These are phyloP conservation scores for Coleophoma cylindrospora DNA, from an alignment of 2,329 filamentous ascomycete species.

Conservation along the genomic window DNA sequence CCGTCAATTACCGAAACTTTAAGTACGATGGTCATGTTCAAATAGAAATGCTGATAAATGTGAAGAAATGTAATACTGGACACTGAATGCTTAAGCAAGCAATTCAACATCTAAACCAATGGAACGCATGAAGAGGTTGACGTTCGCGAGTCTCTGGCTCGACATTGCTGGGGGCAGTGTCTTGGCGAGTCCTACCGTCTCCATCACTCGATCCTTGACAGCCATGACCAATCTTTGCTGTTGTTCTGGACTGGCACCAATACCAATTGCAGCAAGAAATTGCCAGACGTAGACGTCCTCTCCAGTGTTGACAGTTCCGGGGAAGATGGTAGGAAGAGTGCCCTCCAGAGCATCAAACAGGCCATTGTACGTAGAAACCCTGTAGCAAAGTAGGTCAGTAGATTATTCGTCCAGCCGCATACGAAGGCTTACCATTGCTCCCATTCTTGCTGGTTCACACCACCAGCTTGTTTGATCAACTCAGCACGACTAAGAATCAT, in stretches of 20 bases:
- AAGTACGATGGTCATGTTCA: conserved; percentile 2
- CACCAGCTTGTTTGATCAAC: conserved; percentile 78
- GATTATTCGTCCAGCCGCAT: neutral
- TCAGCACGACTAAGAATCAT: conserved; percentile 93
- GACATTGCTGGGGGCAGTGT: conserved; percentile 84
- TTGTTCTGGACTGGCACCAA: conserved; percentile 88
- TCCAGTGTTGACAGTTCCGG: conserved; percentile 79
- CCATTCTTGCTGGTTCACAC: conserved; percentile 67
- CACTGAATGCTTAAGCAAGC: conserved; percentile 20
- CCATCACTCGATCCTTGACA: conserved; percentile 97
- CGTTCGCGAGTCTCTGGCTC: conserved; percentile 77
- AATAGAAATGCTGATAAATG: conserved; percentile 16
- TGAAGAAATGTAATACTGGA: conserved; percentile 9
- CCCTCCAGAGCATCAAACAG: conserved; percentile 87
- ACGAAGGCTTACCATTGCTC: conserved; percentile 64
- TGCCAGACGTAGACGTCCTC: conserved; percentile 99
- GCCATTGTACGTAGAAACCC: conserved; percentile 73
- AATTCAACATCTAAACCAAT: conserved; percentile 96
- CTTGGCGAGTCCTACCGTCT: conserved; percentile 85
- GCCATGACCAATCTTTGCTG: conserved; percentile 91
- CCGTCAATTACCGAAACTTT: conserved; percentile 7
- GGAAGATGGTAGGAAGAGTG: conserved; percentile 80
- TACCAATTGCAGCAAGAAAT: conserved; percentile 90
- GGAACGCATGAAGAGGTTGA: conserved; percentile 97
- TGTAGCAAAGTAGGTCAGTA: conserved; percentile 31